These are phyloP conservation scores for Lepidium aucheri DNA, from an alignment of 345 rosid species.

Conservation along the genomic window DNA sequence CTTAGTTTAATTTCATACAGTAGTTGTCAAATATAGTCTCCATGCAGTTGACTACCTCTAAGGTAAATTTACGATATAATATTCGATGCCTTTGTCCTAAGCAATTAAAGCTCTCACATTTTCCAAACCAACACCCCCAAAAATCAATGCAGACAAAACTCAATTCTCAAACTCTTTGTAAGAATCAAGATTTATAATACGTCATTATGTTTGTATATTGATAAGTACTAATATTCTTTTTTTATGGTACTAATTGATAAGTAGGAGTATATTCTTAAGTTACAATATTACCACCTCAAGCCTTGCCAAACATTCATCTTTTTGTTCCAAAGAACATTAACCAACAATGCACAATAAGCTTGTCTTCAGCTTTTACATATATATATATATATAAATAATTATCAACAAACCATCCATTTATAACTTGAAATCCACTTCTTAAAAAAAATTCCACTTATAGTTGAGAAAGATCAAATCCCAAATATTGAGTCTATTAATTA, in stretches of 20 bases:
- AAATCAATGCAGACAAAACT: conserved; percentile 2
- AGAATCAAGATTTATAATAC: conserved; percentile 3
- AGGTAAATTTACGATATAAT: neutral
- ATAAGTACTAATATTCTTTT: too few relatives aligned
- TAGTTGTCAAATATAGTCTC: neutral
- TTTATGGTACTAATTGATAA: too few relatives aligned
- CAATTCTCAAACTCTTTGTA: neutral
- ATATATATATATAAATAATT: too few relatives aligned
- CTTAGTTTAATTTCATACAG: neutral
- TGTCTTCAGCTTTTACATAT: too few relatives aligned
- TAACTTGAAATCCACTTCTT: too few relatives aligned
- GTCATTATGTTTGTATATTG: conserved; percentile 9
- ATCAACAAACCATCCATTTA: too few relatives aligned
- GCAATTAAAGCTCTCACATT: conserved; percentile 11
- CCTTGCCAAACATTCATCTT: neutral
- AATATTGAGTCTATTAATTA: too few relatives aligned
- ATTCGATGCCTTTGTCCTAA: conserved; percentile 33
- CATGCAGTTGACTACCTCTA: neutral
- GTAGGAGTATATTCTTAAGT: too few relatives aligned
- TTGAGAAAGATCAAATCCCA: too few relatives aligned
- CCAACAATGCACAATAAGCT: too few relatives aligned
- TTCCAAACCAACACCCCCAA: conserved; percentile 17
- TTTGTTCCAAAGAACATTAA: too few relatives aligned
- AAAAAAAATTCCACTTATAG: too few relatives aligned
- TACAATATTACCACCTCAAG: neutral